phyloP scores from a whole-genome alignment of 257 asterid species.

The Nicotiana tomentosiformis region DNA sequence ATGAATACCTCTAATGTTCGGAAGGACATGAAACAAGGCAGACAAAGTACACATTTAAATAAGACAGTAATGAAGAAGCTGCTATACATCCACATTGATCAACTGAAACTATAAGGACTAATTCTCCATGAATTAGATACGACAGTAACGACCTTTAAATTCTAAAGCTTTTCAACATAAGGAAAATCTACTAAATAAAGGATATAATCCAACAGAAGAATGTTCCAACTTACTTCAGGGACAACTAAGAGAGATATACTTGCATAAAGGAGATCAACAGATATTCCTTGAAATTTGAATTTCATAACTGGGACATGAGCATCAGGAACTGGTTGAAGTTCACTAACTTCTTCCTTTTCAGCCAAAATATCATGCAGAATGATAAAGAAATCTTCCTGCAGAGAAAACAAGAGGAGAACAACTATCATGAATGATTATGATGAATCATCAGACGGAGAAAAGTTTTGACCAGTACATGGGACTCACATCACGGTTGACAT shows the following conservation, averaged over 20 bases:
- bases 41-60: background rate
- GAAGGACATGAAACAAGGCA: background rate
- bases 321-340: constrained; percentile 37
- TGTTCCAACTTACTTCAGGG: constrained; percentile 29
- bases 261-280: constrained; percentile 36
- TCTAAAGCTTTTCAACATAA: background rate
- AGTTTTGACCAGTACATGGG: background rate
- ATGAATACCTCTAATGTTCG: background rate
- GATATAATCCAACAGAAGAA: background rate
- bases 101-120: background rate
- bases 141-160: too few species aligned
- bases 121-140: background rate
- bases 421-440: background rate
- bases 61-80: background rate
- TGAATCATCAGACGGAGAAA: background rate
- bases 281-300: constrained; percentile 31
- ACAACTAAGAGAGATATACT: constrained; percentile 29
- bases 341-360: constrained; percentile 33
- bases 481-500: constrained; percentile 33
- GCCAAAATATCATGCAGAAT: constrained; percentile 30
- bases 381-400: constrained; percentile 36
- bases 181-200: background rate
- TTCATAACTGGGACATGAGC: constrained; percentile 38
- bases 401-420: background rate
- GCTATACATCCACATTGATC: background rate